Conservation (phyloP, 495 filamentous ascomycete species). For the Penicillium ucsense region DNA sequence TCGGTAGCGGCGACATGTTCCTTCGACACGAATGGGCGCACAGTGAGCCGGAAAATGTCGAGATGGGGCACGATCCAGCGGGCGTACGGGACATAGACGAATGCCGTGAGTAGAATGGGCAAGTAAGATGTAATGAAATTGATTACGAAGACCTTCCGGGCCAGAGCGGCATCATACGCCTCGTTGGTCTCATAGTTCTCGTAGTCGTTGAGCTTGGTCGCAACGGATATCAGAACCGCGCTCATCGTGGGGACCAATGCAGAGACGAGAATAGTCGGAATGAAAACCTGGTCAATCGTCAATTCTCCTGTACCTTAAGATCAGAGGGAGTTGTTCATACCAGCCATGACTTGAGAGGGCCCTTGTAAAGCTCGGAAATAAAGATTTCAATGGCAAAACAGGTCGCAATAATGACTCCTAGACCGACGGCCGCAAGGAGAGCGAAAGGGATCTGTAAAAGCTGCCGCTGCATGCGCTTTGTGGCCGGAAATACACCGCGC, state of each 20-base stretch:
- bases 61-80: constrained; percentile 79
- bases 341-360: constrained; percentile 76
- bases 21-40: constrained; percentile 61
- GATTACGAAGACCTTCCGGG: constrained; percentile 84
- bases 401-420: constrained; percentile 73
- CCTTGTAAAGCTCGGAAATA: constrained; percentile 86
- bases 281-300: constrained; percentile 51
- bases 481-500: constrained; percentile 64
- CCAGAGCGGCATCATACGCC: constrained; percentile 69
- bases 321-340: constrained; percentile 36
- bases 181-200: constrained; percentile 90
- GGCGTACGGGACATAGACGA: constrained; percentile 94
- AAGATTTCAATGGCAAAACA: constrained; percentile 96
- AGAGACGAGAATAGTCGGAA: constrained; percentile 82
- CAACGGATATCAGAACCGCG: constrained; percentile 64
- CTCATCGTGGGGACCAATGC: constrained; percentile 69
- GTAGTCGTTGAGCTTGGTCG: constrained; percentile 68
- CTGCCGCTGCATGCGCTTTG: constrained; percentile 70
- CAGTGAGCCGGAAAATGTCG: constrained; percentile 72
- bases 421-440: constrained; percentile 51
- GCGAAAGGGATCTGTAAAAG: constrained; percentile 86
- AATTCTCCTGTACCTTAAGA: background rate
- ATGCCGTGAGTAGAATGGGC: constrained; percentile 84
- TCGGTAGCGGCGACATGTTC: constrained; percentile 51
- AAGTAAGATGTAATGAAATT: constrained; percentile 98